Evolutionary conservation across 2,329 filamentous ascomycete species (phyloP).

Genomic region (Hortaea werneckii): DNA sequence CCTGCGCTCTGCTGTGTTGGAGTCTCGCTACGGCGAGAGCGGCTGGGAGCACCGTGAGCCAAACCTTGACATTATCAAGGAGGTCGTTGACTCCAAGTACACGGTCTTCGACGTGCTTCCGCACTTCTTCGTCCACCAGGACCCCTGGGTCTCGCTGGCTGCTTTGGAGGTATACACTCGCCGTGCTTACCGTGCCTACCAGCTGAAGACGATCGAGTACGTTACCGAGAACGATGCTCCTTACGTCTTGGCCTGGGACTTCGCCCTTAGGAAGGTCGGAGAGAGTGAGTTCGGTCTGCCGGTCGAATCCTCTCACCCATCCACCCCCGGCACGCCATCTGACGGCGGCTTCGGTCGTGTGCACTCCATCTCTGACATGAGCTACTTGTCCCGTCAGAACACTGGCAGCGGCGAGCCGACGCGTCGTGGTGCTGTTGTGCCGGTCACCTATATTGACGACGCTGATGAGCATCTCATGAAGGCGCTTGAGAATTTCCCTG

Average conservation of each 20-base stretch:
- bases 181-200: constrained; percentile 92
- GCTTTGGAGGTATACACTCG: constrained; percentile 94
- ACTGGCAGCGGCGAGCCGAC: constrained; percentile 54
- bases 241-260: constrained; percentile 88
- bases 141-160: constrained; percentile 87
- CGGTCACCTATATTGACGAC: constrained; percentile 88
- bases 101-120: constrained; percentile 95
- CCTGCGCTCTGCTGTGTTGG: constrained; percentile 83
- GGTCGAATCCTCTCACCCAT: constrained; percentile 68
- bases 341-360: constrained; percentile 67
- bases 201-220: constrained; percentile 81
- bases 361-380: constrained; percentile 93
- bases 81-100: constrained; percentile 97
- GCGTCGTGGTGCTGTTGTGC: constrained; percentile 88
- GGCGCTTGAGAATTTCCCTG: constrained; percentile 73
- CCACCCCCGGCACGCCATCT: constrained; percentile 51
- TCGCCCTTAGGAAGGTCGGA: constrained; percentile 84
- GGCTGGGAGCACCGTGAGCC: constrained; percentile 95
- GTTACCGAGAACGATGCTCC: constrained; percentile 65
- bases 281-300: constrained; percentile 82
- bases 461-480: constrained; percentile 76
- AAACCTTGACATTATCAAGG: constrained; percentile 81
- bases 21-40: constrained; percentile 95
- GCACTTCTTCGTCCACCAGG: constrained; percentile 87
- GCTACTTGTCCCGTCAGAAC: constrained; percentile 65